Percentiles rank a stretch among this genome's conserved stretches.
Evolutionary conservation across 2,329 filamentous ascomycete species (phyloP).

Genomic region (Claviceps sp.): DNA sequence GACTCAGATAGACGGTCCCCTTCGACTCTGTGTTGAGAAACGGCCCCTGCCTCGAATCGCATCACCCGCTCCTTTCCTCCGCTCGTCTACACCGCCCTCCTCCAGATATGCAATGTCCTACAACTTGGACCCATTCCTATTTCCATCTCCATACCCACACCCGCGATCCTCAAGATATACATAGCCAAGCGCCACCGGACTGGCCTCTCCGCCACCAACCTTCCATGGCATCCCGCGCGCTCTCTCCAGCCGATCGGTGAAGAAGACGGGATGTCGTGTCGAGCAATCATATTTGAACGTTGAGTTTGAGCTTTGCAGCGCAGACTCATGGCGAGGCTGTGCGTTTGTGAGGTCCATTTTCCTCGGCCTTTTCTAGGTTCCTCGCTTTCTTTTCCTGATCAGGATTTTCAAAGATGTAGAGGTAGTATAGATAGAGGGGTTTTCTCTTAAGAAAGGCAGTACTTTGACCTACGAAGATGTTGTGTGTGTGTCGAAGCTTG

Average conservation of each 20-base stretch:
- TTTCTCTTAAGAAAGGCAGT: no score
- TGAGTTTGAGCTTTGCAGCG: constrained; percentile 4
- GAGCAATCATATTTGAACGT: constrained; percentile 37
- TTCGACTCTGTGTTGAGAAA: no score
- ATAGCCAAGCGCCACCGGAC: constrained; percentile 47
- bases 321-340: neutral
- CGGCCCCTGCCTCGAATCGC: no score
- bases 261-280: constrained; percentile 61
- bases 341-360: neutral
- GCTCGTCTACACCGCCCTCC: constrained; percentile 8
- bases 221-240: constrained; percentile 28
- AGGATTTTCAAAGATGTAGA: no score
- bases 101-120: constrained; percentile 17
- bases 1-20: no score
- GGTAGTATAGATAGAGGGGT: no score
- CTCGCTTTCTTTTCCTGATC: neutral
- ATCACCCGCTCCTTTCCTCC: no score
- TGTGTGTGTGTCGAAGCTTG: no score
- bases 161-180: constrained; percentile 33
- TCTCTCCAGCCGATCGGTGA: constrained; percentile 49
- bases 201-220: constrained; percentile 13
- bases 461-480: no score
- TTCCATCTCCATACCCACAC: neutral
- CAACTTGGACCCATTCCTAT: neutral
- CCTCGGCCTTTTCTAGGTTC: neutral